Base-by-base conservation (phyloP, 441 rosid genomes). In the Gossypium davidsonii region DNA sequence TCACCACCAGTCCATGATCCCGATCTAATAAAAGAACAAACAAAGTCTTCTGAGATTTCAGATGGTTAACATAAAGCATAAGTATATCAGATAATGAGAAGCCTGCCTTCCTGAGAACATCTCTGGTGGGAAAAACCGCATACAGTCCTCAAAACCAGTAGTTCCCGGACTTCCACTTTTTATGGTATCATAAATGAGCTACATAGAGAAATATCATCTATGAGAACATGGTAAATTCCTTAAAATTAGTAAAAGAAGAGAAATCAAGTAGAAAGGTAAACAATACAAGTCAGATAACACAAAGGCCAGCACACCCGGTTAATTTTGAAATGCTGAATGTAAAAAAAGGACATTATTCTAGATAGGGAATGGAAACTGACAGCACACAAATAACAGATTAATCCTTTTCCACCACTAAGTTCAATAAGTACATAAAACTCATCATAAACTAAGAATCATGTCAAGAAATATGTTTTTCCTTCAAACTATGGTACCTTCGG, bases 51-150 rank as follows among this genome's bases (percentile, higher is more conserved):
- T 56, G 72, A 74, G 71, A 79, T 73, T 59, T 67, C 51, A 73
- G 46, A 46, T 11, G 20, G 21, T 64, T 63, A 61, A 74, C 26
- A 12, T 37, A 56, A 39, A 15, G 70, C 25, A 49, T 25, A 28
- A 25, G 64, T 73, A 77, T 11, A 49, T 59, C 18, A 68, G 76
- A 78, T 20, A 44, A 53, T 76, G 69, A 53, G 77, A 61, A 72
- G 56, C 79, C 67, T 79, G 87, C 98, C 99, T 90, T 77, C 94
- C 99, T 61, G 98, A 93, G 86, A 93, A 93, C 99, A 95, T 91
- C 78, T 85, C 93, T 74, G 90, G 80, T 60, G 98, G 99, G 80
- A 95, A 93, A 83, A 86, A 95, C 49, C 89, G 88, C 51, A 89
- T 73, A 70, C 96, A 92, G 75, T 91, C 87, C 84, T 91, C 99